These are phyloP conservation scores for Hirschfeldia incana DNA, from an alignment of 345 rosid species.

Conservation along the genomic window DNA sequence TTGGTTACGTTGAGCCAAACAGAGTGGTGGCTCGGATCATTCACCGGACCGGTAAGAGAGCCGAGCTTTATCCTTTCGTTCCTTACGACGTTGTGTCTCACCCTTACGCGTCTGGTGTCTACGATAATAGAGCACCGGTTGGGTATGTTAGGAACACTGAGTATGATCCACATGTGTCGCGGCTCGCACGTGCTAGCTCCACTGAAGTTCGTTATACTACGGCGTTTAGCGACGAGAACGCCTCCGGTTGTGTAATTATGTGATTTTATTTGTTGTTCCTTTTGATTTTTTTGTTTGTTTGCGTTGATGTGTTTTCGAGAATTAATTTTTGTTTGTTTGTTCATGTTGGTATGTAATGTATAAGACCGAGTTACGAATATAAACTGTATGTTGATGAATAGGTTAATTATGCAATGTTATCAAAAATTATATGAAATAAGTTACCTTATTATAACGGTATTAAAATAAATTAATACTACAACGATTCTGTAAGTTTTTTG, in stretches of 20 bases:
- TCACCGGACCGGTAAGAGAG: slow-evolving; percentile 90
- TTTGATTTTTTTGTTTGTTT: not conserved
- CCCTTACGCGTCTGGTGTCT: slow-evolving; percentile 89
- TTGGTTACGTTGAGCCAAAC: slow-evolving; percentile 73
- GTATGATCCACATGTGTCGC: slow-evolving; percentile 57
- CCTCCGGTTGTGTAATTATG: slow-evolving; percentile 73
- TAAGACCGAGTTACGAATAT: not conserved
- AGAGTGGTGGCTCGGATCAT: slow-evolving; percentile 78
- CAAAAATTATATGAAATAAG: not conserved
- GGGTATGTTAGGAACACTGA: slow-evolving; percentile 75
- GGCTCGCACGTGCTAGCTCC: slow-evolving; percentile 96
- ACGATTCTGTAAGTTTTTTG: not conserved
- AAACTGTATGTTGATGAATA: not conserved
- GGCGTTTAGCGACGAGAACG: slow-evolving; percentile 90
- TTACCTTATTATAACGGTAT: not conserved
- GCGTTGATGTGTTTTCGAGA: not conserved
- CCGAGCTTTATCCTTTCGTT: slow-evolving; percentile 90
- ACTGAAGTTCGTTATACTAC: slow-evolving; percentile 93
- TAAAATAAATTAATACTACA: not conserved
- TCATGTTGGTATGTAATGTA: not conserved
- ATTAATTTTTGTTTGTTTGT: not conserved
- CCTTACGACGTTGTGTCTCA: slow-evolving; percentile 86
- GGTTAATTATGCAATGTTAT: not conserved
- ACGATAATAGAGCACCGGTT: slow-evolving; percentile 82
- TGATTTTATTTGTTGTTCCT: slow-evolving; percentile 24